These are phyloP conservation scores for Mycena alexandri DNA, from an alignment of 768 basidiomycete species.

Conservation along the genomic window DNA sequence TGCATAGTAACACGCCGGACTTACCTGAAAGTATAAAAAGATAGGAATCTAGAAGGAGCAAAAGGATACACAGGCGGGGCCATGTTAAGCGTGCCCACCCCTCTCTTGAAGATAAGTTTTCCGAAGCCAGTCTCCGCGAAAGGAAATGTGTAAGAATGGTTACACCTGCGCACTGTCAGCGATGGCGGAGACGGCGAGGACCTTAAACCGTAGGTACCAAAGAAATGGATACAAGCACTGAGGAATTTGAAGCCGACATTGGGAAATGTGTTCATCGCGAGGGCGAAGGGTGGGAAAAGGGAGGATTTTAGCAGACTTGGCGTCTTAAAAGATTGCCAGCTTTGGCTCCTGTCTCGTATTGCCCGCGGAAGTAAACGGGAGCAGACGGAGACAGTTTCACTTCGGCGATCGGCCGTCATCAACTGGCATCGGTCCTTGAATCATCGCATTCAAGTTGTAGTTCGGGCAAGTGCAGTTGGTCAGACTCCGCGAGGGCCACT, in stretches of 20 bases:
- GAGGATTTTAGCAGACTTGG: too few species aligned
- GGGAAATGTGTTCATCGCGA: conserved; percentile 1
- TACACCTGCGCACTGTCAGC: conserved; percentile 17
- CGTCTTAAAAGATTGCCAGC: too few species aligned
- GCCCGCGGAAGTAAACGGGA: too few species aligned
- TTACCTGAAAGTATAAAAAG: conserved; percentile 27
- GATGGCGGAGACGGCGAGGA: neutral
- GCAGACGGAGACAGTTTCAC: too few species aligned
- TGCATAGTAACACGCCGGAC: neutral
- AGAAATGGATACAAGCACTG: conserved; percentile 15
- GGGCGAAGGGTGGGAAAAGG: too few species aligned
- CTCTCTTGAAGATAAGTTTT: conserved; percentile 9
- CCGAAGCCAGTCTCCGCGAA: neutral
- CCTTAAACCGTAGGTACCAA: neutral
- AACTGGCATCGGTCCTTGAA: too few species aligned
- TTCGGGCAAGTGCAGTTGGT: too few species aligned
- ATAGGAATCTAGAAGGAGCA: conserved; percentile 29
- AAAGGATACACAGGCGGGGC: conserved; percentile 29
- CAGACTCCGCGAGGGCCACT: too few species aligned
- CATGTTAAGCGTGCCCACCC: conserved; percentile 19
- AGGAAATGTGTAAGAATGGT: conserved; percentile 27
- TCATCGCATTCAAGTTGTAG: too few species aligned
- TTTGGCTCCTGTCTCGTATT: too few species aligned
- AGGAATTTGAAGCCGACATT: neutral
- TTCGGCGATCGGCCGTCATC: too few species aligned